Evolutionary conservation across 805 yeast genomes (phyloP).

Genomic region (Metschnikowia continentalis): DNA sequence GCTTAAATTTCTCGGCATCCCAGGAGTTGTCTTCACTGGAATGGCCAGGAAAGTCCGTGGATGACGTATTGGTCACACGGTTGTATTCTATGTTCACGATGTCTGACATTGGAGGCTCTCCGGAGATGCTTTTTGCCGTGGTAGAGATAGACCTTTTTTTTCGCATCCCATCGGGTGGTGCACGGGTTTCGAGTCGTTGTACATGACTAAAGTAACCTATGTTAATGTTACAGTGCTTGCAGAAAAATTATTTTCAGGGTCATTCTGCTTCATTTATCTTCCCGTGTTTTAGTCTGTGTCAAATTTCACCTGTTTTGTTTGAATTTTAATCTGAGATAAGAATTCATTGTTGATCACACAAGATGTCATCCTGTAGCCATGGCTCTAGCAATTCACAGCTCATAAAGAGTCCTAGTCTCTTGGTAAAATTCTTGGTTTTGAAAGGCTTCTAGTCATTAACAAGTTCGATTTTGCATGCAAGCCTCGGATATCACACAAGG

Average conservation of each 20-base stretch:
- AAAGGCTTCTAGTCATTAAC: no score
- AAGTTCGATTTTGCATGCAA: not conserved
- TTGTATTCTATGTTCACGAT: conserved; percentile 86
- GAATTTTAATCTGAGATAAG: no score
- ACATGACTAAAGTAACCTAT: not conserved
- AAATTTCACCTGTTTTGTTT: no score
- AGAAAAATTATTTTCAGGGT: not conserved
- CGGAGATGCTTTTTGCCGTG: not conserved
- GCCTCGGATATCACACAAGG: not conserved
- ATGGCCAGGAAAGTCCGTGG: conserved; percentile 92
- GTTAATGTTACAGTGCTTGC: not conserved
- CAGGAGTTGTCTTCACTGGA: conserved; percentile 66
- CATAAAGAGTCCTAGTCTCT: no score
- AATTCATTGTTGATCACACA: no score
- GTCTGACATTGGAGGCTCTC: conserved; percentile 28
- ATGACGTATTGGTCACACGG: conserved; percentile 82
- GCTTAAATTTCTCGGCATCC: conserved; percentile 77
- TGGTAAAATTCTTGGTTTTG: no score
- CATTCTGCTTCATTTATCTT: no score
- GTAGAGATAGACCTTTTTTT: conserved; percentile 1
- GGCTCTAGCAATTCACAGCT: no score
- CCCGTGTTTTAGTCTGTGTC: no score
- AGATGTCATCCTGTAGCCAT: no score
- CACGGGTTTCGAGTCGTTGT: conserved; percentile 3
- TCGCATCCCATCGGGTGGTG: conserved; percentile 10